Evolutionary conservation across 257 asterid species (phyloP).

Genomic region (Mentha longifolia): DNA sequence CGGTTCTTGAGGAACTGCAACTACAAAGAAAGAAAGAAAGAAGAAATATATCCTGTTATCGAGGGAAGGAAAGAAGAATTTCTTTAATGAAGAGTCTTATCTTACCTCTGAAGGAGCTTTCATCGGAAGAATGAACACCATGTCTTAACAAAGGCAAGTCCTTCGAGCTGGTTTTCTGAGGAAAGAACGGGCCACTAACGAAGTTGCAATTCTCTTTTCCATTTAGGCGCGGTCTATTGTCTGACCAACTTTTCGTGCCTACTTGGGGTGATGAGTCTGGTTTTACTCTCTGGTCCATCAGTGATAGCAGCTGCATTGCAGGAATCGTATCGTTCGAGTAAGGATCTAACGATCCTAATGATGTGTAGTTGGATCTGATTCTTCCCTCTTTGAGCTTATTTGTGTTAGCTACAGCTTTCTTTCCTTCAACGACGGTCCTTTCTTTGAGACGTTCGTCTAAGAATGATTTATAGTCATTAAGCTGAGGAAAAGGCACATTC

Average conservation of each 20-base stretch:
- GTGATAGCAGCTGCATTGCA: conserved; percentile 77
- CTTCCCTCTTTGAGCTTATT: conserved; percentile 34
- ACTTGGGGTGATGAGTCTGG: conserved; percentile 43
- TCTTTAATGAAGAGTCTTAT: conserved; percentile 15
- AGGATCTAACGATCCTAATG: conserved; percentile 49
- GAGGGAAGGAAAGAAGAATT: not conserved
- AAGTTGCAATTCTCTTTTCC: conserved; percentile 48
- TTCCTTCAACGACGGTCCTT: conserved; percentile 39
- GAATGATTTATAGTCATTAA: conserved; percentile 32
- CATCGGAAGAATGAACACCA: conserved; percentile 41
- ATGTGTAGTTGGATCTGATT: conserved; percentile 31
- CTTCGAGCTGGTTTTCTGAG: conserved; percentile 38
- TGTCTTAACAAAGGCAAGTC: conserved; percentile 35
- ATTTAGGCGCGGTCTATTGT: conserved; percentile 35
- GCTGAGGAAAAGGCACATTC: conserved; percentile 38
- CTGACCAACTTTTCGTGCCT: conserved; percentile 22
- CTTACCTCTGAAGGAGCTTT: conserved; percentile 49
- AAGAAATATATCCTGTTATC: not conserved
- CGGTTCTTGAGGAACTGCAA: conserved; percentile 34
- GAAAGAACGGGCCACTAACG: conserved; percentile 39
- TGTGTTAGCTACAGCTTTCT: conserved; percentile 26
- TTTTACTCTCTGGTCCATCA: conserved; percentile 62
- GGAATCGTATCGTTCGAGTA: conserved; percentile 71
- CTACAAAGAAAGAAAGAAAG: conserved; percentile 26
- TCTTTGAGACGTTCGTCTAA: conserved; percentile 39